Evolutionary conservation across 2,329 filamentous ascomycete species (phyloP).

Genomic region (Colletotrichum shisoi): DNA sequence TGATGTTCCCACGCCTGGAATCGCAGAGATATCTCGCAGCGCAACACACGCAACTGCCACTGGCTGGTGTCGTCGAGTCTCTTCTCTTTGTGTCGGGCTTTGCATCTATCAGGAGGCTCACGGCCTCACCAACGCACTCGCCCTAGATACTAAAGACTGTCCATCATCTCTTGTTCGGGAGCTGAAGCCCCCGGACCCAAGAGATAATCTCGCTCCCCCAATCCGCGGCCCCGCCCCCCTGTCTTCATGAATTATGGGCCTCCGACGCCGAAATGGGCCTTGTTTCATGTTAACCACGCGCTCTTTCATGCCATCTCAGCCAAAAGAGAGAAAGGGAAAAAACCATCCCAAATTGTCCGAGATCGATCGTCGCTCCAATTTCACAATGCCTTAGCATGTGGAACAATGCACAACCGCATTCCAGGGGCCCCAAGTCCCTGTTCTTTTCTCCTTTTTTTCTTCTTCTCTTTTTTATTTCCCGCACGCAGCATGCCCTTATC

Average conservation of each 20-base stretch:
- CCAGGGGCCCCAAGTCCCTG: slow-evolving; percentile 18
- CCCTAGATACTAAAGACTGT: neutral
- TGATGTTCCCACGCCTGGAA: slow-evolving; percentile 9
- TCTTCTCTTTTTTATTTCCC: slow-evolving; percentile 23
- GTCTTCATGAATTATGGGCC: slow-evolving; percentile 25
- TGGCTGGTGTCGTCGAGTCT: slow-evolving; percentile 4
- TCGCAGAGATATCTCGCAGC: slow-evolving; percentile 11
- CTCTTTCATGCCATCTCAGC: slow-evolving; percentile 35
- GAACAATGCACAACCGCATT: slow-evolving; percentile 6
- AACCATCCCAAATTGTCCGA: slow-evolving; percentile 36
- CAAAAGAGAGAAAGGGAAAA: slow-evolving; percentile 13
- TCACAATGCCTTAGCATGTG: slow-evolving; percentile 13
- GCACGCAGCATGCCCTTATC: slow-evolving; percentile 5
- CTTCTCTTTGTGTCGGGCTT: neutral
- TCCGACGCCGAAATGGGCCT: slow-evolving; percentile 33
- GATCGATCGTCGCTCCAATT: slow-evolving; percentile 38
- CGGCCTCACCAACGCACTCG: neutral
- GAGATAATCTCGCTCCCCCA: slow-evolving; percentile 25
- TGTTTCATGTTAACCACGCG: slow-evolving; percentile 37
- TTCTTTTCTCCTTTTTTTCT: slow-evolving; percentile 12
- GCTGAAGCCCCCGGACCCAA: neutral
- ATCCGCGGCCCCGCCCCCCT: slow-evolving; percentile 2
- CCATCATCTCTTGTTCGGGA: neutral
- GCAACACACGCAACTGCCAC: neutral
- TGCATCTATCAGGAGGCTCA: neutral